These are phyloP conservation scores for Fusarium decemcellulare DNA, from an alignment of 2,329 filamentous ascomycete genomes.

Conservation along the genomic window DNA sequence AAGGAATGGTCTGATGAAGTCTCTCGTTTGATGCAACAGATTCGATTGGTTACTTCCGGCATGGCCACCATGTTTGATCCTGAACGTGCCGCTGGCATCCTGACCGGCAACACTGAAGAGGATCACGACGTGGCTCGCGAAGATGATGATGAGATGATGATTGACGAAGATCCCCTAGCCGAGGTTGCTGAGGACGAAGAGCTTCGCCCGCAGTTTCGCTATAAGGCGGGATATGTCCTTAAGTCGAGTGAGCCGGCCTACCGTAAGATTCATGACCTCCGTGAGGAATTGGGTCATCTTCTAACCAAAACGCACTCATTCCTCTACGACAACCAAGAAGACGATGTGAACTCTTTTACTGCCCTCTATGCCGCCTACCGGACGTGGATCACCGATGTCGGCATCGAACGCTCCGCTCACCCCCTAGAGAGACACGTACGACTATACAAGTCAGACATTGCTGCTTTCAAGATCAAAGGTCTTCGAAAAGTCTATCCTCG, in stretches of 20 bases:
- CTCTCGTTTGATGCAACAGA: slow-evolving; percentile 87
- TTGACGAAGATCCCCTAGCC: slow-evolving; percentile 68
- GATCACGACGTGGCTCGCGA: slow-evolving; percentile 64
- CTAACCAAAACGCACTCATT: slow-evolving; percentile 90
- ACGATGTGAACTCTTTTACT: slow-evolving; percentile 96
- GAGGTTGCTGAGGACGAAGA: slow-evolving; percentile 84
- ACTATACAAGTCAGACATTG: slow-evolving; percentile 87
- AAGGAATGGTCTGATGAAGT: slow-evolving; percentile 99
- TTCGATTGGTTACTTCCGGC: slow-evolving; percentile 91
- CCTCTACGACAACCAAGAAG: slow-evolving; percentile 86
- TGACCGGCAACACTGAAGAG: slow-evolving; percentile 60
- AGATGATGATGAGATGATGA: slow-evolving; percentile 62
- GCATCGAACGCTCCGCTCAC: slow-evolving; percentile 95
- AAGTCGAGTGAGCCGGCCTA: slow-evolving; percentile 71
- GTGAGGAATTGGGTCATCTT: slow-evolving; percentile 83
- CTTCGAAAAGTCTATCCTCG: slow-evolving; percentile 93
- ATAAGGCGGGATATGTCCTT: slow-evolving; percentile 89
- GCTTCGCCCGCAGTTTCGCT: slow-evolving; percentile 87
- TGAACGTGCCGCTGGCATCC: slow-evolving; percentile 73
- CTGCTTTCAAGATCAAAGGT: slow-evolving; percentile 95
- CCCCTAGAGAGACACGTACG: slow-evolving; percentile 89
- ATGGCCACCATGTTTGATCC: slow-evolving; percentile 92
- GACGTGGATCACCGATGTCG: slow-evolving; percentile 98
- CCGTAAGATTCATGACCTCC: slow-evolving; percentile 82
- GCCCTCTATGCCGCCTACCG: slow-evolving; percentile 92